Percentiles rank a stretch among this genome's conserved stretches.
Evolutionary conservation across 768 basidiomycete species (phyloP).

Genomic region (Coprinopsis sp.): DNA sequence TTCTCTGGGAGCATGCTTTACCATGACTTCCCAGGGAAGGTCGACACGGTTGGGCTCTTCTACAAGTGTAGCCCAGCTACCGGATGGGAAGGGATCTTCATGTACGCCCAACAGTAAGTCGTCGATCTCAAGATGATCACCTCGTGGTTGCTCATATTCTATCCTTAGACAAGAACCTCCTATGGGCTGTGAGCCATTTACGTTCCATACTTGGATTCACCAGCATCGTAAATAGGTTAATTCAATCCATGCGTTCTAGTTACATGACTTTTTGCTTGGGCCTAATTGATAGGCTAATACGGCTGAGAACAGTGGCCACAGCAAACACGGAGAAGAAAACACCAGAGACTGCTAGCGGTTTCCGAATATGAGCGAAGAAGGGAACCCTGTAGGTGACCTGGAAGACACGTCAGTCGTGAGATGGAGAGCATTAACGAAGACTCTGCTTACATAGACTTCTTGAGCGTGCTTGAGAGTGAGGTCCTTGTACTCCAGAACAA

Average conservation of each 20-base stretch:
- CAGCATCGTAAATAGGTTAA: conserved; percentile 14
- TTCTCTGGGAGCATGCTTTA: conserved; percentile 56
- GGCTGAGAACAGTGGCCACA: conserved; percentile 37
- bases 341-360: conserved; percentile 72
- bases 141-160: not conserved
- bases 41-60: conserved; percentile 29
- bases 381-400: conserved; percentile 90
- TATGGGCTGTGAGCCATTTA: conserved; percentile 29
- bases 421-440: conserved; percentile 1
- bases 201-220: conserved; percentile 32
- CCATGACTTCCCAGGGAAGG: conserved; percentile 39
- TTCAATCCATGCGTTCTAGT: conserved; percentile 17
- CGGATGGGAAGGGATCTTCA: conserved; percentile 40
- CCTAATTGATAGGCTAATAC: conserved; percentile 46
- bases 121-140: not conserved
- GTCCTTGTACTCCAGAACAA: conserved; percentile 68
- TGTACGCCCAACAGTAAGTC: conserved; percentile 5
- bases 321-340: conserved; percentile 68
- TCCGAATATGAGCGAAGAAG: conserved; percentile 75
- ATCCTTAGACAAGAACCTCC: conserved; percentile 32
- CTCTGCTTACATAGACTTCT: conserved; percentile 69
- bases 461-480: conserved; percentile 78
- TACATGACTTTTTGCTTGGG: conserved; percentile 32
- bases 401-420: conserved; percentile 2
- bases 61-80: conserved; percentile 15